phyloP scores from a whole-genome alignment of 2,329 filamentous ascomycete species.

The Ophiostoma triangulosporum region DNA sequence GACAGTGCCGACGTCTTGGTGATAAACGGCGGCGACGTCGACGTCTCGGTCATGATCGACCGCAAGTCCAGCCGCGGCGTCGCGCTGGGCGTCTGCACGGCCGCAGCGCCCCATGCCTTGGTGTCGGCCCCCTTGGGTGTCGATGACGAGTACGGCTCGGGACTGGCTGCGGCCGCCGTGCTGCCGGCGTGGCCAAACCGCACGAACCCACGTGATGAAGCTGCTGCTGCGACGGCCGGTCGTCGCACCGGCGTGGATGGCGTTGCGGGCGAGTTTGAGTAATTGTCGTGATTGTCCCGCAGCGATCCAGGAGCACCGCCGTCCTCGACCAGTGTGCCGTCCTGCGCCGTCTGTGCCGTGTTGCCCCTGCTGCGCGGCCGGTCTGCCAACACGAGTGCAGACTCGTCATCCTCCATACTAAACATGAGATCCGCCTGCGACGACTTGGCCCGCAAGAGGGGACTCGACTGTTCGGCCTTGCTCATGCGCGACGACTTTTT shows the following conservation, averaged over 20 bases:
- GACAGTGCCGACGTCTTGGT: constrained; percentile 36
- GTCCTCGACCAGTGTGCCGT: background rate
- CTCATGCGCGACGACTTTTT: constrained; percentile 32
- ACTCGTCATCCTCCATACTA: constrained; percentile 75
- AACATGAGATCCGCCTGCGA: constrained; percentile 75
- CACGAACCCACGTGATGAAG: background rate
- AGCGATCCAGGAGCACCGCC: background rate
- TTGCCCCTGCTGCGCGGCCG: background rate
- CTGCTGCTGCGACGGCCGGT: background rate
- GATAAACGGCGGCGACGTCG: constrained; percentile 21
- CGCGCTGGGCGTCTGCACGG: constrained; percentile 32
- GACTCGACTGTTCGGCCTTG: constrained; percentile 45
- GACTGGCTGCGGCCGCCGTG: background rate
- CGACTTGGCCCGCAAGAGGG: constrained; percentile 52
- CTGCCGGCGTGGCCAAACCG: background rate
- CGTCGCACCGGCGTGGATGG: background rate
- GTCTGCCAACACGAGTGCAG: constrained; percentile 14
- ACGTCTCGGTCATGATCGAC: constrained; percentile 57
- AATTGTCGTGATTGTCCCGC: background rate
- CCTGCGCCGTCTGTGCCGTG: background rate
- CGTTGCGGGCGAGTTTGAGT: background rate
- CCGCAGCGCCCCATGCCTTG: constrained; percentile 31
- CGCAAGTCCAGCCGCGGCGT: constrained; percentile 58
- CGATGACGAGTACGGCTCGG: background rate
- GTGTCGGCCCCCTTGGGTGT: background rate